These are phyloP conservation scores for Colletotrichum eleusines DNA, from an alignment of 2,329 filamentous ascomycete genomes.

Conservation along the genomic window DNA sequence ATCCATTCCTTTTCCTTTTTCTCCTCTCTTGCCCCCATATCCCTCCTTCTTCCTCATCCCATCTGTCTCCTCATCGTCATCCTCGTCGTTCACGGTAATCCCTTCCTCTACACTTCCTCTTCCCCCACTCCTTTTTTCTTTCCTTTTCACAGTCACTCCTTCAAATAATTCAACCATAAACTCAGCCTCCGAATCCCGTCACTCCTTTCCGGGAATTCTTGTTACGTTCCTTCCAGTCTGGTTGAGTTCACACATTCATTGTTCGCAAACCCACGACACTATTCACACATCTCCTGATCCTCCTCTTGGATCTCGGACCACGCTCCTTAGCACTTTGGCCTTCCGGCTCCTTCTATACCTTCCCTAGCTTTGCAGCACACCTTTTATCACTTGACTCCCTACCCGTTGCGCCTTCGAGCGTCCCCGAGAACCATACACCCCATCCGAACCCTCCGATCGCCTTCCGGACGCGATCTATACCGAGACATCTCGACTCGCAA, in stretches of 20 bases:
- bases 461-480: conserved; percentile 39
- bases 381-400: not conserved
- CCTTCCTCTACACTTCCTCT: conserved; percentile 53
- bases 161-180: conserved; percentile 55
- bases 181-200: conserved; percentile 57
- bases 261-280: conserved; percentile 41
- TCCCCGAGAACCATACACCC: conserved; percentile 10
- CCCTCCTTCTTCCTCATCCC: conserved; percentile 52
- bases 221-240: conserved; percentile 56
- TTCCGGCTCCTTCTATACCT: conserved; percentile 40
- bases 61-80: conserved; percentile 49
- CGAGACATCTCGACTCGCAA: conserved; percentile 19
- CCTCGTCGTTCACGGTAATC: conserved; percentile 52
- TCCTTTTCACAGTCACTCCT: conserved; percentile 64
- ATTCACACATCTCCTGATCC: conserved; percentile 43
- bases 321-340: conserved; percentile 45
- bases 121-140: conserved; percentile 54
- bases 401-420: conserved; percentile 10
- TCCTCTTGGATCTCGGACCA: conserved; percentile 43
- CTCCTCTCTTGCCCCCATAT: conserved; percentile 44
- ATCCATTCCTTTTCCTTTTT: conserved; percentile 47
- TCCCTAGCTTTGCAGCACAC: conserved; percentile 32
- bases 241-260: conserved; percentile 45
- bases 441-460: conserved; percentile 28
- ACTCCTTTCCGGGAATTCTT: conserved; percentile 63